These are phyloP conservation scores for Aspergillus pseudotamarii DNA, from an alignment of 2,329 filamentous ascomycete genomes.

Conservation along the genomic window DNA sequence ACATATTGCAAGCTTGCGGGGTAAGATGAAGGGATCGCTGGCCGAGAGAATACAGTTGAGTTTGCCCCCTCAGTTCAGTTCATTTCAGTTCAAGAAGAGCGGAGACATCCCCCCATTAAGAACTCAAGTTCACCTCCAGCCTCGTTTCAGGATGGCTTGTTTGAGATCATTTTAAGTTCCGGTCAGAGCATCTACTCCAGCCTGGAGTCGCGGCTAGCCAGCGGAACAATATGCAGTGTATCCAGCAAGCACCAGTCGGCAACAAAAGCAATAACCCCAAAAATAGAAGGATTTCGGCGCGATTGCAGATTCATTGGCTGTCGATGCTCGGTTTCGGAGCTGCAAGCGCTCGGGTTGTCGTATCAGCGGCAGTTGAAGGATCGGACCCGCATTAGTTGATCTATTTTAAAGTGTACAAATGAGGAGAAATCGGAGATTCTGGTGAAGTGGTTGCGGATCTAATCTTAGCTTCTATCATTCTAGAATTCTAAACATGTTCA, in stretches of 20 bases:
- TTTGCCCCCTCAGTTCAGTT: background rate
- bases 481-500: background rate
- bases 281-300: conserved; percentile 6
- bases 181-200: background rate
- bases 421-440: background rate
- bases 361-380: conserved; percentile 5
- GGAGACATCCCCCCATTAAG: background rate
- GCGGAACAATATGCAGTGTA: background rate
- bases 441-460: background rate
- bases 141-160: conserved; percentile 10
- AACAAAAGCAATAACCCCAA: background rate
- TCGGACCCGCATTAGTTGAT: conserved; percentile 6
- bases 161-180: conserved; percentile 20
- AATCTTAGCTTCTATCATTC: background rate
- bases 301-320: conserved; percentile 12
- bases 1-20: background rate
- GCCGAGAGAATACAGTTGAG: background rate
- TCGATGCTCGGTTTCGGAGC: conserved; percentile 2
- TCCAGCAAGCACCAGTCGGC: background rate
- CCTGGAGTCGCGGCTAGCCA: background rate
- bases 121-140: conserved; percentile 1
- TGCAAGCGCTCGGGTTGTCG: conserved; percentile 3
- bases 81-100: background rate
- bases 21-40: background rate
- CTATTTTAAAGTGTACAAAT: background rate